A percentile compares a stretch with the other conserved stretches of the same genome.
These are phyloP conservation scores for Colletotrichum siamense DNA, from an alignment of 2,329 filamentous ascomycete genomes.

Conservation along the genomic window DNA sequence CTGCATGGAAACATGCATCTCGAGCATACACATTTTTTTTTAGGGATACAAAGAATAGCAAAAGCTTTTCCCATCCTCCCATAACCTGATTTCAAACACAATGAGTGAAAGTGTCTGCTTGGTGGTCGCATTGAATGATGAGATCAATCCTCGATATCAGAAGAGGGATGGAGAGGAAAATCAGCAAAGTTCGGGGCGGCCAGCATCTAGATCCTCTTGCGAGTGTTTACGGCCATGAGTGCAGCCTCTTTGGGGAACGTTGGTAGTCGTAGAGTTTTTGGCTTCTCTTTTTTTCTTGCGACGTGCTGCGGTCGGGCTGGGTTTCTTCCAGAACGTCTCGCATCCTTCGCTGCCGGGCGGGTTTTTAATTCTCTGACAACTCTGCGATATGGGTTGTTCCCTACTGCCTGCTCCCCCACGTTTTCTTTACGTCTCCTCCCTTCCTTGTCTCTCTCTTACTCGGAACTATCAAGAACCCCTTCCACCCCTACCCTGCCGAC, in stretches of 20 bases:
- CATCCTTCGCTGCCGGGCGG: neutral
- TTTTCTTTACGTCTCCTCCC: neutral
- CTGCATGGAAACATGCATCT: neutral
- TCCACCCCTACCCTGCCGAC: neutral
- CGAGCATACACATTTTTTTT: neutral
- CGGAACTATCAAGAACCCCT: neutral
- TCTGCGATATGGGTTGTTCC: neutral
- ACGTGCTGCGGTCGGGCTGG: neutral
- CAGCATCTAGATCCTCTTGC: neutral
- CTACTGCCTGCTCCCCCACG: neutral
- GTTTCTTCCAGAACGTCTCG: slow-evolving; percentile 16
- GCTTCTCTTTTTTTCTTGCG: neutral
- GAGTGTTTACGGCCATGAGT: neutral
- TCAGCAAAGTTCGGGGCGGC: neutral
- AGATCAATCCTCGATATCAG: neutral
- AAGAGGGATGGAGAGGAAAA: neutral
- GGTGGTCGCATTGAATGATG: neutral
- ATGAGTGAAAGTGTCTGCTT: neutral
- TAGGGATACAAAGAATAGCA: neutral
- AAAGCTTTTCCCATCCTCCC: neutral
- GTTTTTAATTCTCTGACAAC: slow-evolving; percentile 4
- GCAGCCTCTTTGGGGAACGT: neutral
- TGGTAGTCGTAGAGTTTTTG: neutral
- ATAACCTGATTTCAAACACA: neutral
- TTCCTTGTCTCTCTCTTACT: neutral